Percentiles rank a stretch among this genome's conserved stretches.
Conservation (phyloP, 306 rosid genomes). For the Phaseolus lunatus region DNA sequence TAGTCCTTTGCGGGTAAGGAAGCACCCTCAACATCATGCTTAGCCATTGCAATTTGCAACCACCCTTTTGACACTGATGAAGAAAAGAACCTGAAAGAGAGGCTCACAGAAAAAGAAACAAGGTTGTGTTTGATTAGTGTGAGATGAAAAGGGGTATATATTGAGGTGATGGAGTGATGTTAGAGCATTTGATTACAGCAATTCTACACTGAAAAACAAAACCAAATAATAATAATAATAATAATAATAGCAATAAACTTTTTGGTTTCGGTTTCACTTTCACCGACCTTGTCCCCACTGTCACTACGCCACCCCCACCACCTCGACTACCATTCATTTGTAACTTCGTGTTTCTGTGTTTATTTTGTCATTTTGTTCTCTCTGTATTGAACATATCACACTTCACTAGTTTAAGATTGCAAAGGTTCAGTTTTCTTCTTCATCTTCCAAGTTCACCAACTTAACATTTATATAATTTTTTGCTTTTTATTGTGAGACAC, state of each 20-base stretch:
- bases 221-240: background rate
- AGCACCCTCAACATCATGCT: conserved; percentile 36
- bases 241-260: background rate
- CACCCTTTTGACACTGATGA: background rate
- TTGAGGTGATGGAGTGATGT: conserved; percentile 8
- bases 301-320: conserved; percentile 16
- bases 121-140: background rate
- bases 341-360: background rate
- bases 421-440: background rate
- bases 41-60: conserved; percentile 34
- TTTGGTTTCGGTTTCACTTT: conserved; percentile 2
- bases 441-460: conserved; percentile 10
- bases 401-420: too few relatives aligned
- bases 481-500: too few relatives aligned
- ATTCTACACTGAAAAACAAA: background rate
- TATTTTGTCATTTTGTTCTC: conserved; percentile 7
- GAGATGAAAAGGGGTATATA: conserved; percentile 37
- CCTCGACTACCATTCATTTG: conserved; percentile 15
- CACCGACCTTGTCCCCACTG: conserved; percentile 35
- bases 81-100: background rate
- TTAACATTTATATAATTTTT: background rate
- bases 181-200: conserved; percentile 20
- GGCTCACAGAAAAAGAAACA: background rate
- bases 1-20: conserved; percentile 39
- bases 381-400: background rate